phyloP scores from a whole-genome alignment of 495 filamentous ascomycete genomes.

The Aspergillus avenaceus region DNA sequence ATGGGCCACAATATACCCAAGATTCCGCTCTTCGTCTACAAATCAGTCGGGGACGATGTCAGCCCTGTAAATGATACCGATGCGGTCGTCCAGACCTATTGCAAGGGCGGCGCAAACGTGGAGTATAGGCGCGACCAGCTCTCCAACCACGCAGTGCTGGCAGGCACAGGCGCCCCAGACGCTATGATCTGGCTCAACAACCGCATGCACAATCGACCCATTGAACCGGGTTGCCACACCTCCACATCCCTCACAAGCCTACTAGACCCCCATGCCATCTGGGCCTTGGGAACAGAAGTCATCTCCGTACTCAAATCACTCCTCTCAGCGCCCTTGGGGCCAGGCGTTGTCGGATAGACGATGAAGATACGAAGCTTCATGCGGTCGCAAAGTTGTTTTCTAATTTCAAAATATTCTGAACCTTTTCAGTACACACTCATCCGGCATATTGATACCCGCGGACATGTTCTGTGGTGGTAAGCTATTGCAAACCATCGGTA shows the following conservation, averaged over 20 bases:
- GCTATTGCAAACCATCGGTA: no score
- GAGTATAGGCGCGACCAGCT: constrained; percentile 16
- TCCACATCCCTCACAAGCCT: constrained; percentile 14
- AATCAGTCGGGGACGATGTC: constrained; percentile 44
- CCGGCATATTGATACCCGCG: no score
- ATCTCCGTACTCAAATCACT: not conserved
- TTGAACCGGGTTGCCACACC: constrained; percentile 7
- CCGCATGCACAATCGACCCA: constrained; percentile 16
- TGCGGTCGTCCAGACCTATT: constrained; percentile 36
- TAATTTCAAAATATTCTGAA: no score
- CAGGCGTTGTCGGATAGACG: no score
- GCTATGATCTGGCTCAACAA: constrained; percentile 20
- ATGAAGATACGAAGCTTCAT: no score
- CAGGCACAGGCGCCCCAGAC: constrained; percentile 14
- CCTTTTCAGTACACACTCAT: no score
- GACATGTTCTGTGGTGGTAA: no score
- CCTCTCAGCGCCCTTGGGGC: no score
- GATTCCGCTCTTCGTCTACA: constrained; percentile 47
- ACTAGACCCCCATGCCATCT: constrained; percentile 6
- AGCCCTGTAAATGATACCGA: constrained; percentile 38
- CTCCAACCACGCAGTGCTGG: constrained; percentile 14
- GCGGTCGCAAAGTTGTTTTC: no score
- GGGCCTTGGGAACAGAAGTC: constrained; percentile 4
- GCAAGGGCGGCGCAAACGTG: constrained; percentile 15
- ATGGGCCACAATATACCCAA: constrained; percentile 27